These are phyloP conservation scores for Murraya paniculata DNA, from an alignment of 345 rosid genomes.

Conservation along the genomic window DNA sequence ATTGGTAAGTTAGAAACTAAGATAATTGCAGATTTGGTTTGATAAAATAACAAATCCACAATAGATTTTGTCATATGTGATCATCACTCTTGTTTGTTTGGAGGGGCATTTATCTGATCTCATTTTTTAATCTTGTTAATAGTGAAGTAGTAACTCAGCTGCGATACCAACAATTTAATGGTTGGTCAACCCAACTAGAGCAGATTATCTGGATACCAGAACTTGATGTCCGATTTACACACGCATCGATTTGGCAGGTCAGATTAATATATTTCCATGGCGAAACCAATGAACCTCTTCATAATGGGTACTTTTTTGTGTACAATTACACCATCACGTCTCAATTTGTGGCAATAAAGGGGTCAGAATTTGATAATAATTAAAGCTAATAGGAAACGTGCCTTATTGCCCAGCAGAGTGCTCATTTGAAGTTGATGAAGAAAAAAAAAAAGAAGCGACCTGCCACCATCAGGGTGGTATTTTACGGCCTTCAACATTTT, in stretches of 20 bases:
- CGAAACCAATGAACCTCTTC: background rate
- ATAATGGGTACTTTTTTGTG: background rate
- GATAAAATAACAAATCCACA: background rate
- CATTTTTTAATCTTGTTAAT: background rate
- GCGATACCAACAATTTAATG: background rate
- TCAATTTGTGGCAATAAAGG: background rate
- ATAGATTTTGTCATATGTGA: background rate
- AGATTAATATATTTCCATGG: background rate
- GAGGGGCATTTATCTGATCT: background rate
- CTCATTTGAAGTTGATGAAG: background rate
- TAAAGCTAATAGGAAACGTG: background rate
- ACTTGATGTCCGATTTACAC: background rate
- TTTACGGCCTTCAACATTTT: background rate
- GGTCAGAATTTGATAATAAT: background rate
- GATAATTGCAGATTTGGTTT: constrained; percentile 2
- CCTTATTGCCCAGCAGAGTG: background rate
- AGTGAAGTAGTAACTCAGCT: background rate
- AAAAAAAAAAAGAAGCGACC: background rate
- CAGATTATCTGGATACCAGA: background rate
- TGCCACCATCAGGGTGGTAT: background rate
- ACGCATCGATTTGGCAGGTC: background rate
- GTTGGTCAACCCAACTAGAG: constrained; percentile 5
- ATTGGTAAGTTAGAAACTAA: background rate
- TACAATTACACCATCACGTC: background rate
- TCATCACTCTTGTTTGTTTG: background rate